Evolutionary conservation across 2,329 filamentous ascomycete species (phyloP).

Genomic region (Trichoderma sp.): DNA sequence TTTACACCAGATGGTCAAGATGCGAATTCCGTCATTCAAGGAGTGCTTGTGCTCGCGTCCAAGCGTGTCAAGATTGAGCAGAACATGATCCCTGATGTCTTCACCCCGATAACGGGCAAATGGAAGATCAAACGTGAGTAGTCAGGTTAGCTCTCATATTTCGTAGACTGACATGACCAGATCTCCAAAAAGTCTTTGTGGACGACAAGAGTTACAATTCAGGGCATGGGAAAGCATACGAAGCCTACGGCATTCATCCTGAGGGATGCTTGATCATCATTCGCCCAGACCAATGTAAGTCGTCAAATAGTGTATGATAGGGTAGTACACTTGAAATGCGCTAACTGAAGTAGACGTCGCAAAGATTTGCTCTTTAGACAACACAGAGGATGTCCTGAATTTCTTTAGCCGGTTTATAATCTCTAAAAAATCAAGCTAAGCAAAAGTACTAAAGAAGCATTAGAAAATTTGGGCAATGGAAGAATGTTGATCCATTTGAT

Average conservation of each 20-base stretch:
- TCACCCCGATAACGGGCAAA: not conserved
- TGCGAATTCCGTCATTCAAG: not conserved
- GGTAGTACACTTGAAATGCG: not conserved
- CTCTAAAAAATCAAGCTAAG: not conserved
- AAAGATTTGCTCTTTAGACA: not conserved
- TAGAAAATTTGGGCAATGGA: too few relatives aligned
- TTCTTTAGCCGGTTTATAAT: not conserved
- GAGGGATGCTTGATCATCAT: not conserved
- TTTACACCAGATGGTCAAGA: not conserved
- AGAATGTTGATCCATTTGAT: too few relatives aligned
- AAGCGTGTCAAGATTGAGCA: not conserved
- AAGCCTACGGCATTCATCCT: not conserved
- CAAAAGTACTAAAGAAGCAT: too few relatives aligned
- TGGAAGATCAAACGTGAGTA: constrained; percentile 5
- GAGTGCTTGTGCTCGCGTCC: not conserved
- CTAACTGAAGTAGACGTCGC: not conserved
- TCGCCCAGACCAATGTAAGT: constrained; percentile 4
- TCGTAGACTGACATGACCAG: not conserved
- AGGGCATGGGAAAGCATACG: not conserved
- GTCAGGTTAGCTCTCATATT: not conserved
- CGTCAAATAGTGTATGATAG: not conserved
- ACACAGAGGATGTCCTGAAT: not conserved
- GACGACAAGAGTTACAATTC: not conserved
- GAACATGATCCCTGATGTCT: not conserved
- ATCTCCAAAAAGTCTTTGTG: not conserved